A percentile compares a stretch with the other conserved stretches of the same genome.
Evolutionary conservation across 306 rosid genomes (phyloP).

Genomic region (Corylus avellana): DNA sequence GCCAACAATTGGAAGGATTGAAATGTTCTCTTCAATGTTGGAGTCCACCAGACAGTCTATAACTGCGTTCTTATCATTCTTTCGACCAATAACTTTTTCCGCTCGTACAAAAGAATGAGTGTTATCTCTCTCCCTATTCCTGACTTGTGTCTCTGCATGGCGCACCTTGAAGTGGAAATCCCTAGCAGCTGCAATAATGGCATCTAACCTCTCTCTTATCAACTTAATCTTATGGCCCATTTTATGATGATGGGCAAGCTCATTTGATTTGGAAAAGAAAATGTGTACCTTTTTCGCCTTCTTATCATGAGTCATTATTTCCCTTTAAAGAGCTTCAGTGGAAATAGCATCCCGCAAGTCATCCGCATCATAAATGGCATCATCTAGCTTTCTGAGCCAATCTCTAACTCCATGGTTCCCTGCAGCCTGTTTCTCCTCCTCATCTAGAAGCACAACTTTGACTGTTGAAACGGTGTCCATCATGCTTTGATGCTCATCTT

Average conservation of each 20-base stretch:
- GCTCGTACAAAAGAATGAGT: not conserved
- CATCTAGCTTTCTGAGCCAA: not conserved
- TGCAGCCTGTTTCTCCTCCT: not conserved
- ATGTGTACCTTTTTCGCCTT: not conserved
- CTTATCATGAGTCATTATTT: not conserved
- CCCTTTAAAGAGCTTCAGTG: not conserved
- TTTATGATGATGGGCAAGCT: not conserved
- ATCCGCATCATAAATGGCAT: not conserved
- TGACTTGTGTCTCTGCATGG: no score
- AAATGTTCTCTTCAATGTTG: not conserved
- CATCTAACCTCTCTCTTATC: not conserved
- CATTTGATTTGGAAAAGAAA: not conserved
- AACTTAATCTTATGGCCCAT: not conserved
- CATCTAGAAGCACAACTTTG: no score
- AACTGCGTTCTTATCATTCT: slow-evolving; percentile 2
- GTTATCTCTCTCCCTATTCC: not conserved
- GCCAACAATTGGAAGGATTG: slow-evolving; percentile 21
- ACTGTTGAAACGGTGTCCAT: not conserved
- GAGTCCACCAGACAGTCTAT: not conserved
- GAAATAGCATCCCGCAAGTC: not conserved
- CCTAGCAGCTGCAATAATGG: not conserved
- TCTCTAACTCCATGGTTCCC: accelerated
- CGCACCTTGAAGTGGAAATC: not conserved
- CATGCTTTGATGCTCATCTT: not conserved
- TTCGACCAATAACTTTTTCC: slow-evolving; percentile 8